Evolutionary conservation across 148 eudicot genomes (phyloP).

Genomic region (Dianthus caryophyllus): DNA sequence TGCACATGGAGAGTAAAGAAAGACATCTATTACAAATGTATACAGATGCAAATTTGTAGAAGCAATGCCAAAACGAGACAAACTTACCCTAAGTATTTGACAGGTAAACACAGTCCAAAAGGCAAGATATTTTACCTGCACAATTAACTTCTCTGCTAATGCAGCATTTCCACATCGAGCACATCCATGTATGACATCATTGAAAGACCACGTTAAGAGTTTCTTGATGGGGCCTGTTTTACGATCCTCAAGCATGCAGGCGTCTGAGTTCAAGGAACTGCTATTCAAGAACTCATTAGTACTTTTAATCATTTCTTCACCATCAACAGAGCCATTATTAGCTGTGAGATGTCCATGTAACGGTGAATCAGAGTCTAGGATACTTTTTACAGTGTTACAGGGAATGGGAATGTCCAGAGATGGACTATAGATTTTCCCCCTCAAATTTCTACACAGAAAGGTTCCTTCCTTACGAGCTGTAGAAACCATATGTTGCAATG

Average conservation of each 20-base stretch:
- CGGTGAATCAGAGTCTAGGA: slow-evolving; percentile 21
- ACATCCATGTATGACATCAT: slow-evolving; percentile 66
- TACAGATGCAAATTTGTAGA: not conserved
- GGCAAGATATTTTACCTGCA: slow-evolving; percentile 51
- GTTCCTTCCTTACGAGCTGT: slow-evolving; percentile 37
- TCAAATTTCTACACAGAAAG: slow-evolving; percentile 26
- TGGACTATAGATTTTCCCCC: slow-evolving; percentile 35
- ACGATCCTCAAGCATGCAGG: slow-evolving; percentile 20
- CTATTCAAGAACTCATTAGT: slow-evolving; percentile 14
- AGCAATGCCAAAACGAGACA: not conserved
- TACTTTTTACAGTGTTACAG: slow-evolving; percentile 20
- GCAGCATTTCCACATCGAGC: slow-evolving; percentile 31
- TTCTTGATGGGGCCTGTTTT: slow-evolving; percentile 34
- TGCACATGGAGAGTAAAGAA: not conserved
- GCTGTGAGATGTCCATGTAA: slow-evolving; percentile 25
- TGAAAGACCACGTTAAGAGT: slow-evolving; percentile 66
- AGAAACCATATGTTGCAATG: slow-evolving; percentile 69
- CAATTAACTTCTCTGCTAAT: slow-evolving; percentile 61
- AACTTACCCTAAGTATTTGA: not conserved
- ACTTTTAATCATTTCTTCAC: slow-evolving; percentile 27
- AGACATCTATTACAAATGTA: not conserved
- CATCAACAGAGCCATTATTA: slow-evolving; percentile 18
- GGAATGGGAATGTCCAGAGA: slow-evolving; percentile 78
- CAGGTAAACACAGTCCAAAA: slow-evolving; percentile 5
- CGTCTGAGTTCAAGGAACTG: slow-evolving; percentile 16